phyloP scores from a whole-genome alignment of 1,284 basidiomycete genomes.

The Cutaneotrichosporon cavernicola region DNA sequence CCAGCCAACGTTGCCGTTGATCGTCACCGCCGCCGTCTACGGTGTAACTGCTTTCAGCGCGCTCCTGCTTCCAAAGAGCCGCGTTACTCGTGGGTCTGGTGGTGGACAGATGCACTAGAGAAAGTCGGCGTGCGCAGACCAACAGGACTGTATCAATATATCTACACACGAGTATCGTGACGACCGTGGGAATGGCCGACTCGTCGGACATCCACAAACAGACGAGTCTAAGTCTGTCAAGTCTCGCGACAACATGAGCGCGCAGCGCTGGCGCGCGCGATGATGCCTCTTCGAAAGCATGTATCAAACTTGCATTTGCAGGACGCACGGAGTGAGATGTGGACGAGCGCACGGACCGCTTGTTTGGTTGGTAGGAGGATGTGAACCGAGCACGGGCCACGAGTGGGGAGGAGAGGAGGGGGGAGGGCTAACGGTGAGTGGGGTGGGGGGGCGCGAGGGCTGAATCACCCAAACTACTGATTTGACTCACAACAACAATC shows the following conservation, averaged over 20 bases:
- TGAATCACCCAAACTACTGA: neutral
- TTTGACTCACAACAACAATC: neutral
- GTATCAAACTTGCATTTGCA: neutral
- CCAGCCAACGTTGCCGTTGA: conserved; percentile 72
- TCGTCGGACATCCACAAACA: neutral
- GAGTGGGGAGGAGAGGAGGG: neutral
- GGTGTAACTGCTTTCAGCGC: conserved; percentile 66
- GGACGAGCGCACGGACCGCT: neutral
- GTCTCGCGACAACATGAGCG: neutral
- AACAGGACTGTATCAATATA: neutral
- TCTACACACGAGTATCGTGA: neutral
- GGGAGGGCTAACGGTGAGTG: no score
- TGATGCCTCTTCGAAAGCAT: neutral
- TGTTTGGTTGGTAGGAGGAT: neutral
- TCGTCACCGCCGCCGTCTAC: conserved; percentile 71
- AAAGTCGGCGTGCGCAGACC: neutral
- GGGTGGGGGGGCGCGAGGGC: neutral
- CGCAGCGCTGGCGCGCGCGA: no score
- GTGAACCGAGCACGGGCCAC: neutral
- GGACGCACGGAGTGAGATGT: neutral
- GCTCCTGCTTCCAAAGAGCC: conserved; percentile 57
- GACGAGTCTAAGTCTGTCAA: no score
- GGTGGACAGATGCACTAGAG: conserved; percentile 10
- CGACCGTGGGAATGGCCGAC: neutral
- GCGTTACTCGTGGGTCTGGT: neutral